A percentile compares a stretch with the other conserved stretches of the same genome.
These are phyloP conservation scores for Exophiala sideris DNA, from an alignment of 2,329 filamentous ascomycete species.

Conservation along the genomic window DNA sequence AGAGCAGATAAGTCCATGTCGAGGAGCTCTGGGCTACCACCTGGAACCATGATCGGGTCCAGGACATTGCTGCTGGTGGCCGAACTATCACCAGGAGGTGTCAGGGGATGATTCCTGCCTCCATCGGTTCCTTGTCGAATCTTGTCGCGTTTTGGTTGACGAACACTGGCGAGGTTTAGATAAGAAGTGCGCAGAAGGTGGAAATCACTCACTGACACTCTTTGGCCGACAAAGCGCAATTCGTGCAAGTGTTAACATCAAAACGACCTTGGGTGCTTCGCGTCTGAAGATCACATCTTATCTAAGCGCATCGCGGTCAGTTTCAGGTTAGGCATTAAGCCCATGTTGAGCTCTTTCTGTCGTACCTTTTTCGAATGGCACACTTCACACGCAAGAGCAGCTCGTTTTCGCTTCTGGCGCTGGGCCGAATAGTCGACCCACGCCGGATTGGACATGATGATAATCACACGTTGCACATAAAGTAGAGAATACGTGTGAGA, in stretches of 20 bases:
- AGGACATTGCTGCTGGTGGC: not conserved
- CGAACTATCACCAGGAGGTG: constrained; percentile 2
- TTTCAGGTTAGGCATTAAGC: not conserved
- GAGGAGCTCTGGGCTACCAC: too few relatives aligned
- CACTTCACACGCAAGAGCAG: constrained; percentile 3
- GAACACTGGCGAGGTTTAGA: not conserved
- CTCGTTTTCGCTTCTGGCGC: constrained; percentile 5
- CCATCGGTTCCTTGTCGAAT: not conserved
- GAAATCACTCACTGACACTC: not conserved
- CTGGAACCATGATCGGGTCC: too few relatives aligned
- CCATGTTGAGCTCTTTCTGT: too few relatives aligned
- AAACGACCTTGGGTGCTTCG: not conserved
- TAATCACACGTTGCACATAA: too few relatives aligned
- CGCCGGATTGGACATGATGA: not conserved
- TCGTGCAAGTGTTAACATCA: not conserved
- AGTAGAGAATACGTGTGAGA: too few relatives aligned
- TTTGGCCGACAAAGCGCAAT: constrained; percentile 2
- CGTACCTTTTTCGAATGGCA: constrained; percentile 11
- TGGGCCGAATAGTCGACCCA: constrained; percentile 5
- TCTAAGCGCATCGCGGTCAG: constrained; percentile 1
- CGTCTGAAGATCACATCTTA: constrained; percentile 9
- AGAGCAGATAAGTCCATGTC: too few relatives aligned
- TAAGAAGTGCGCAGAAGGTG: not conserved
- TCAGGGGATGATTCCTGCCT: not conserved
- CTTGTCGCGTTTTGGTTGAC: constrained; percentile 5